phyloP scores from a whole-genome alignment of 139 green algal genomes.

The Volvox reticuliferus region DNA sequence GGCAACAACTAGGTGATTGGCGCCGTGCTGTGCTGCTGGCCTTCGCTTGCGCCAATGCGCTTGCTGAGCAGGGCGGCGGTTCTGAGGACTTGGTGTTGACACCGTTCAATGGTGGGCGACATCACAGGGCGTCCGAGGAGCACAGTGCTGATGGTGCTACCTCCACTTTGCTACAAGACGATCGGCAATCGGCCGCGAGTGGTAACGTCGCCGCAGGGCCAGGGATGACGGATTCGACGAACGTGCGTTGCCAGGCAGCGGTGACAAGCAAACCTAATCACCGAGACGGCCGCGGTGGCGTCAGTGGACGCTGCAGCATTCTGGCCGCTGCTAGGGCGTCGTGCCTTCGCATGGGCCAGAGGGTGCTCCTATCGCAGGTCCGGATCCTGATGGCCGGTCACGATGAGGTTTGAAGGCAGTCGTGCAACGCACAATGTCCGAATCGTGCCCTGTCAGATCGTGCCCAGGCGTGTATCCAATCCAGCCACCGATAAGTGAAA shows the following conservation, averaged over 20 bases:
- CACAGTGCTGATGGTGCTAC: too few relatives aligned
- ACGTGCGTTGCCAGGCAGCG: too few relatives aligned
- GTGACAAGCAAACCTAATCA: background rate
- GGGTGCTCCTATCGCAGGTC: constrained; percentile 35
- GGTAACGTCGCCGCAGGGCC: too few relatives aligned
- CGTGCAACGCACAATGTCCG: too few relatives aligned
- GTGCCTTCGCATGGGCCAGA: constrained; percentile 35
- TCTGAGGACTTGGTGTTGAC: background rate
- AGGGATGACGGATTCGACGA: background rate
- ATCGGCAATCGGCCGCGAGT: too few relatives aligned
- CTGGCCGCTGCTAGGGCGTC: constrained; percentile 17
- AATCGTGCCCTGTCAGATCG: too few relatives aligned
- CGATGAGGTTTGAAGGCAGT: too few relatives aligned
- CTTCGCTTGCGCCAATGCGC: constrained; percentile 38
- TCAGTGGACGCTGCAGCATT: background rate
- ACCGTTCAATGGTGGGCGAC: background rate
- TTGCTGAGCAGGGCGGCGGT: constrained; percentile 15
- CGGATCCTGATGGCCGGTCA: background rate
- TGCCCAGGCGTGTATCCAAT: too few relatives aligned
- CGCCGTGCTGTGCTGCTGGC: constrained; percentile 35
- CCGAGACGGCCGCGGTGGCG: background rate
- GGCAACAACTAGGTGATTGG: constrained; percentile 42
- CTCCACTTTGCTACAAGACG: too few relatives aligned
- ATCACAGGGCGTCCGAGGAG: background rate
- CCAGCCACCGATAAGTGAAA: too few relatives aligned